A percentile compares a stretch with the other conserved stretches of the same genome.
Evolutionary conservation across 2,329 filamentous ascomycete genomes (phyloP).

Genomic region (Fusarium sp.): DNA sequence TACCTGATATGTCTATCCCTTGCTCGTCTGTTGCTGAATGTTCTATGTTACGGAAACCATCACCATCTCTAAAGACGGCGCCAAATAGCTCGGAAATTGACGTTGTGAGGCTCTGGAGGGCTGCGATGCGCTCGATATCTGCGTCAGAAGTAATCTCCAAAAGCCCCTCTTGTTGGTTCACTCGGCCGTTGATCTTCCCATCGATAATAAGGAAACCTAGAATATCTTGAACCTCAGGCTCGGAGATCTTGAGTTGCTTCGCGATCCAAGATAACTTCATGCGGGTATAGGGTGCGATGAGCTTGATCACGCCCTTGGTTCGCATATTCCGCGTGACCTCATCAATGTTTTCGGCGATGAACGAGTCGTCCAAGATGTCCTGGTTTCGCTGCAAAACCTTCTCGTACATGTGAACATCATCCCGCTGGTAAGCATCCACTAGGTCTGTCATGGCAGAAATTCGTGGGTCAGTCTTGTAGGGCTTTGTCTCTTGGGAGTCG

Average conservation of each 20-base stretch:
- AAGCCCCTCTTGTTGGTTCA: slow-evolving; percentile 88
- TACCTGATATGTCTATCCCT: slow-evolving; percentile 47
- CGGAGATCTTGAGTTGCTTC: slow-evolving; percentile 85
- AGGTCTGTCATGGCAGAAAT: slow-evolving; percentile 98
- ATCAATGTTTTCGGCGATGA: slow-evolving; percentile 99
- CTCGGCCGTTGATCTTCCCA: slow-evolving; percentile 85
- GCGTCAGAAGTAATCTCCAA: slow-evolving; percentile 82
- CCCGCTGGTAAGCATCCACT: slow-evolving; percentile 94
- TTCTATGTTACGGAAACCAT: slow-evolving; percentile 69
- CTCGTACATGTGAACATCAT: slow-evolving; percentile 94
- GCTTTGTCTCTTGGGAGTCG: slow-evolving; percentile 98
- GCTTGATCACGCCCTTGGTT: slow-evolving; percentile 92
- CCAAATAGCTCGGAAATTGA: slow-evolving; percentile 78
- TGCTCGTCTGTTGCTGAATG: slow-evolving; percentile 49
- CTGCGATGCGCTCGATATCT: slow-evolving; percentile 79
- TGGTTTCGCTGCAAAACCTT: slow-evolving; percentile 87
- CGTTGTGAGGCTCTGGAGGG: slow-evolving; percentile 78
- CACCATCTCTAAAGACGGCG: slow-evolving; percentile 81
- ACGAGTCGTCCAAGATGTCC: slow-evolving; percentile 90
- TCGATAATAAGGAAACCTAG: slow-evolving; percentile 95
- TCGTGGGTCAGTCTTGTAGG: slow-evolving; percentile 94
- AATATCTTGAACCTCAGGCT: slow-evolving; percentile 92
- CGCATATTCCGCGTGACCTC: slow-evolving; percentile 99
- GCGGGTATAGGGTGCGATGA: slow-evolving; percentile 94
- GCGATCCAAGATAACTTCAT: slow-evolving; percentile 92